Percentiles rank a stretch among this genome's conserved stretches.
phyloP scores from a whole-genome alignment of 768 basidiomycete species.

The Paxillus involutus region DNA sequence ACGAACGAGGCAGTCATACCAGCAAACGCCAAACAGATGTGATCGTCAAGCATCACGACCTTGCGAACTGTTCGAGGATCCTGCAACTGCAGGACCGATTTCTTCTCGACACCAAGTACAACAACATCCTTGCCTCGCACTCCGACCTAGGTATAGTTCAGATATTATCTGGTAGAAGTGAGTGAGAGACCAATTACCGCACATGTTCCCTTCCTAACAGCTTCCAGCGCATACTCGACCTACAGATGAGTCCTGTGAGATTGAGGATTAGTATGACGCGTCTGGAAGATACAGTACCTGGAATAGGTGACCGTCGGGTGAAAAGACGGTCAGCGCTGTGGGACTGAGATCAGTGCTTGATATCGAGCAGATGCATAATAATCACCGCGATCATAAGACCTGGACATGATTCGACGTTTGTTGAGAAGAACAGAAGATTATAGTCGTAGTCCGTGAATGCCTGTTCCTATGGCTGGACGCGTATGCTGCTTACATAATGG shows the following conservation, averaged over 20 bases:
- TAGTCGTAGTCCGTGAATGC: not conserved
- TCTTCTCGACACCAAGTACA: slow-evolving; percentile 98
- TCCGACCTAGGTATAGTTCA: slow-evolving; percentile 65
- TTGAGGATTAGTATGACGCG: slow-evolving; percentile 25
- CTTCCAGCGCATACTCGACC: slow-evolving; percentile 99
- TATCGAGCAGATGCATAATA: not conserved
- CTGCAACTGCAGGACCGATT: slow-evolving; percentile 94
- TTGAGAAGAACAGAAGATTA: slow-evolving; percentile 6
- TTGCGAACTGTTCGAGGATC: slow-evolving; percentile 97
- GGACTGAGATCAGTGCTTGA: slow-evolving; percentile 2
- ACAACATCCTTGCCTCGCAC: slow-evolving; percentile 94
- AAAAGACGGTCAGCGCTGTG: slow-evolving; percentile 94
- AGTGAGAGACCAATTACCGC: slow-evolving; percentile 59
- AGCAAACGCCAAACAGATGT: slow-evolving; percentile 95
- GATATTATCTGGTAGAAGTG: not conserved
- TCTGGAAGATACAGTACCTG: slow-evolving; percentile 54
- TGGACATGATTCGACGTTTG: slow-evolving; percentile 57
- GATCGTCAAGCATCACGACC: slow-evolving; percentile 98
- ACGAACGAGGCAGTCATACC: slow-evolving; percentile 50
- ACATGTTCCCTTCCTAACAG: slow-evolving; percentile 95
- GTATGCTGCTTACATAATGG: slow-evolving; percentile 27
- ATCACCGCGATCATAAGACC: slow-evolving; percentile 96
- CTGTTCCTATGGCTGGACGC: not conserved
- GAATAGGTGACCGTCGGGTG: slow-evolving; percentile 98
- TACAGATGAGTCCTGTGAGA: slow-evolving; percentile 35